Evolutionary conservation across 2,329 filamentous ascomycete species (phyloP).

Genomic region (Pestalotiopsis sp.): DNA sequence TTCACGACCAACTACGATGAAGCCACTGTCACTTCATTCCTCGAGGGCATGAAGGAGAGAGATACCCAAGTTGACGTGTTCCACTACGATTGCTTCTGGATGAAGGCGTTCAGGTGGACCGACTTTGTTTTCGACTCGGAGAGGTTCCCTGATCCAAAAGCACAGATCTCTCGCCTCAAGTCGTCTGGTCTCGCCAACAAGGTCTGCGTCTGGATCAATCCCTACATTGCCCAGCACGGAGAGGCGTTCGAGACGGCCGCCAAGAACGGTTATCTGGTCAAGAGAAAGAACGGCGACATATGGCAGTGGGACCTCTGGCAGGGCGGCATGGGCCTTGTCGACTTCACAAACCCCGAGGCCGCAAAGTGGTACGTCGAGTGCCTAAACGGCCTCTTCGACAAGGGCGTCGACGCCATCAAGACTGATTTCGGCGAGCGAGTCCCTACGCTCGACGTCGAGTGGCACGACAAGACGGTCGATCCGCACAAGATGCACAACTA

Average conservation of each 20-base stretch:
- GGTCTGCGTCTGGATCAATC: conserved; percentile 76
- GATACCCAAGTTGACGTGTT: conserved; percentile 70
- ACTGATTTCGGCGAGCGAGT: conserved; percentile 77
- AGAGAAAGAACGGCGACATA: conserved; percentile 66
- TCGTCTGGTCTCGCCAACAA: conserved; percentile 60
- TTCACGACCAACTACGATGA: conserved; percentile 76
- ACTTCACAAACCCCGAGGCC: conserved; percentile 73
- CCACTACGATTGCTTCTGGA: conserved; percentile 79
- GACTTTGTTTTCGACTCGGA: conserved; percentile 71
- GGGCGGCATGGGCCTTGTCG: conserved; percentile 72
- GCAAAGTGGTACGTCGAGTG: conserved; percentile 64
- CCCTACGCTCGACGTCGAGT: conserved; percentile 64
- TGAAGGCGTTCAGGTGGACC: conserved; percentile 74
- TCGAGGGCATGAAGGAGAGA: conserved; percentile 67
- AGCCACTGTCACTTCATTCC: conserved; percentile 64
- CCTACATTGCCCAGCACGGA: conserved; percentile 70
- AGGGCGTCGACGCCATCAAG: conserved; percentile 72
- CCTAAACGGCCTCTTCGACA: conserved; percentile 63
- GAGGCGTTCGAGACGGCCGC: conserved; percentile 64
- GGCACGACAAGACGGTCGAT: conserved; percentile 59
- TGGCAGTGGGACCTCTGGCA: conserved; percentile 82
- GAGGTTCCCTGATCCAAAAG: conserved; percentile 67
- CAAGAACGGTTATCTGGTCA: conserved; percentile 68
- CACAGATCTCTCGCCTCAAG: conserved; percentile 65
- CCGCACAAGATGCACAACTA: conserved; percentile 73